phyloP scores from a whole-genome alignment of 192 early-diverging fungal species.

The Podila clonocystis region DNA sequence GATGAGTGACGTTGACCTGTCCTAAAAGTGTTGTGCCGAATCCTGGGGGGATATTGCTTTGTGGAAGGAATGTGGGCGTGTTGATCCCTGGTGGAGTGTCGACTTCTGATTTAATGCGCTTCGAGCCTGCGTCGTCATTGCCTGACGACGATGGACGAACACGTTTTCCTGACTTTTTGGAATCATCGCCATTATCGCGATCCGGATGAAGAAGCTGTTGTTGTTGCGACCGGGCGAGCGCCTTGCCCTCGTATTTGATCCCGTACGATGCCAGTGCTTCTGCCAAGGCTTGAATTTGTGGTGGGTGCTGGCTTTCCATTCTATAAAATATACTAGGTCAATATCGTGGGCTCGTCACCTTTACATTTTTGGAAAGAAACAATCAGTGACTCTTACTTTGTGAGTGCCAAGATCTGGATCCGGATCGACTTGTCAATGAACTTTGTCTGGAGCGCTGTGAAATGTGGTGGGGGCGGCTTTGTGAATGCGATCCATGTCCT shows the following conservation, averaged over 20 bases:
- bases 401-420: slow-evolving; percentile 39
- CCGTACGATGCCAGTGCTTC: slow-evolving; percentile 30
- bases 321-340: neutral
- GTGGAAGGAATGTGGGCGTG: slow-evolving; percentile 8
- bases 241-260: slow-evolving; percentile 23
- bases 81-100: neutral
- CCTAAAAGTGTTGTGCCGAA: slow-evolving; percentile 40
- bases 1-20: slow-evolving; percentile 42
- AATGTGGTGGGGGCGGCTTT: slow-evolving; percentile 25
- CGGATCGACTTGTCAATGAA: slow-evolving; percentile 43
- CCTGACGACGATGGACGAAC: slow-evolving; percentile 17
- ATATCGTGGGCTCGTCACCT: neutral
- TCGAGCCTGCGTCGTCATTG: slow-evolving; percentile 24
- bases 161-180: slow-evolving; percentile 24
- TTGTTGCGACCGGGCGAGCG: slow-evolving; percentile 34
- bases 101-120: slow-evolving; percentile 25
- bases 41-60: slow-evolving; percentile 27
- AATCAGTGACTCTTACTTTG: slow-evolving; percentile 9
- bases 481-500: slow-evolving; percentile 18
- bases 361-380: neutral
- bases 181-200: slow-evolving; percentile 35
- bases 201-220: slow-evolving; percentile 41
- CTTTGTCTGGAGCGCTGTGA: slow-evolving; percentile 22
- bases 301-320: slow-evolving; percentile 26
- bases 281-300: slow-evolving; percentile 20